Evolutionary conservation across 1,284 basidiomycete genomes (phyloP), one percentile per base, ranked within the genome.

Genomic region (Cutaneotrichosporon cyanovorans): DNA sequence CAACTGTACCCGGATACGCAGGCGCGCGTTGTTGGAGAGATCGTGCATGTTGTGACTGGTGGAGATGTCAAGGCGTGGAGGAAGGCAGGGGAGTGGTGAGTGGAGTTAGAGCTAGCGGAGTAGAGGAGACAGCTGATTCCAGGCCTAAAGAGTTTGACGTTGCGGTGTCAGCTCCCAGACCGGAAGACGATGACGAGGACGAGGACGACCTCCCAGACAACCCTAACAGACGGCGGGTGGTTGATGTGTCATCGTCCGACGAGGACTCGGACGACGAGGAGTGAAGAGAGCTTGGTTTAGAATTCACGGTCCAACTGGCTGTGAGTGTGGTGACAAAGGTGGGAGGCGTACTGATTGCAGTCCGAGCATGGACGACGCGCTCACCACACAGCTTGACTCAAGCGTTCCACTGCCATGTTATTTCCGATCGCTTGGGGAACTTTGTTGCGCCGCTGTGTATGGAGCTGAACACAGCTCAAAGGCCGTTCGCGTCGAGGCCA

Each of bases 1-100:
- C 45, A 52, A 25, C 52, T 67, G 2, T 69, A 58, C 40, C 52
- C 58, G 10, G 42, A 46, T 15, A 42, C 51, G 14, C n/a, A 25
- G 8, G 41, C 36, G 5, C 54, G 56, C 25, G 37, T 69, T 6
- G 55, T 53, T 2, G 66, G 66, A 6, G 66, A 69, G 54, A 61
- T 69, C 18, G 50, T 62, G 2, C 51, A 56, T 41, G 55, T 69
- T 9, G 43, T 66, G 11, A 50, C 51, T 5, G 54, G 49, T 9
- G 36, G 45, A 4, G 65, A 69, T 48, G 57, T 69, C 35, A 66
- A 62, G 50, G 47, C 53, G 14, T 69, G 60, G 60, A 56, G 61
- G 28, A 55, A 56, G 45, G 42, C 56, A 16, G 66, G 65, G 12
- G 58, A 61, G 31, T 69, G 66, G 66, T 69, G 31, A 40, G 66